Evolutionary conservation across 257 asterid genomes (phyloP).

Genomic region (Solanum sejunctum): DNA sequence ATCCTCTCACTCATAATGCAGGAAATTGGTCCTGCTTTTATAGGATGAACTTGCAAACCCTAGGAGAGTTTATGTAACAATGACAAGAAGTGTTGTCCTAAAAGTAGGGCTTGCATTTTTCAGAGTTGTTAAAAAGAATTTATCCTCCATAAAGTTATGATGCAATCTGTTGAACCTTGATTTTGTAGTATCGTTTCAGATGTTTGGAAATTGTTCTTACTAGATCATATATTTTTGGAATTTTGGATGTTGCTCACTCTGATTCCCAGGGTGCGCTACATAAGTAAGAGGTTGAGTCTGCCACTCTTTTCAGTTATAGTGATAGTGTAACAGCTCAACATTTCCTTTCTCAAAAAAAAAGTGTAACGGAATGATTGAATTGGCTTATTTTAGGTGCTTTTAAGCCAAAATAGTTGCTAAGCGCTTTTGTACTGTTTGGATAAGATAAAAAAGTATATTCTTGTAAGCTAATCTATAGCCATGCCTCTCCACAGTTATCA

Average conservation of each 20-base stretch:
- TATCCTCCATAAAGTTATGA: not conserved
- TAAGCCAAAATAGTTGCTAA: not conserved
- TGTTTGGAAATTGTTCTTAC: not conserved
- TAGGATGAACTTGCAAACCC: not conserved
- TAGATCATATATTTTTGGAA: not conserved
- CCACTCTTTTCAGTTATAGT: not conserved
- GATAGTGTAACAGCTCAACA: not conserved
- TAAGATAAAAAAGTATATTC: not conserved
- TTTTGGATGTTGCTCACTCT: not conserved
- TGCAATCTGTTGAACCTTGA: not conserved
- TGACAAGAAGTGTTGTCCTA: not conserved
- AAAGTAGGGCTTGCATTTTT: not conserved
- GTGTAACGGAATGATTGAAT: not conserved
- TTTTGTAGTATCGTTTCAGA: not conserved
- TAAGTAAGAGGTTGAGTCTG: not conserved
- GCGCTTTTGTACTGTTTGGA: not conserved
- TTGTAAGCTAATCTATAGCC: no score
- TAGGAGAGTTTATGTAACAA: not conserved
- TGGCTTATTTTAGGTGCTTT: not conserved
- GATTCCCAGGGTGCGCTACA: not conserved
- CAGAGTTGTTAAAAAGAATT: not conserved
- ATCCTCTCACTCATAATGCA: not conserved
- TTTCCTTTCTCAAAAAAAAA: no score
- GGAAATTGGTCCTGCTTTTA: not conserved
- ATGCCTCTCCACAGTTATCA: no score